Conservation (phyloP, 257 asterid species). For the Verbascum thapsus region DNA sequence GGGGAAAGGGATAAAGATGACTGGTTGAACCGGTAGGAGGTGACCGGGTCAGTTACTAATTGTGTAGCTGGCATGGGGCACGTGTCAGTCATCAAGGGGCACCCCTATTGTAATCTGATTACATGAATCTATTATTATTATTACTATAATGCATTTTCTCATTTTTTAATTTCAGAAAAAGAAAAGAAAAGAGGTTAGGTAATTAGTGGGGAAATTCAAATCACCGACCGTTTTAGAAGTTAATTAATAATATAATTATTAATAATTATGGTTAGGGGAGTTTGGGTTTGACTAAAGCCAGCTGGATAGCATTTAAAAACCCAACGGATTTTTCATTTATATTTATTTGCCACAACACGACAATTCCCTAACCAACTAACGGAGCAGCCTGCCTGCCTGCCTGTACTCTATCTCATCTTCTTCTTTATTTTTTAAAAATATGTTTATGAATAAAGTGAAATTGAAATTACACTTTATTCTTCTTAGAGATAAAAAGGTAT, state of each 20-base stretch:
- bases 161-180: no score
- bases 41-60: constrained; percentile 64
- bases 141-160: no score
- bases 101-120: constrained; percentile 43
- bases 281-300: constrained; percentile 54
- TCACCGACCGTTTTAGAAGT: constrained; percentile 92
- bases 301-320: constrained; percentile 61
- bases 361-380: no score
- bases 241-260: constrained; percentile 38
- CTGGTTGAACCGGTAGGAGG: constrained; percentile 50
- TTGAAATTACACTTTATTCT: no score
- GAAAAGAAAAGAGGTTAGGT: neutral
- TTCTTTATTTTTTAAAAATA: no score
- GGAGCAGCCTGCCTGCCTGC: no score
- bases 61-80: constrained; percentile 69
- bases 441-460: no score
- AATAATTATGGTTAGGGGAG: constrained; percentile 37
- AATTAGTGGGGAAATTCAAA: constrained; percentile 41
- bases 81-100: constrained; percentile 47
- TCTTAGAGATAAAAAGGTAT: no score
- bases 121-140: constrained; percentile 41
- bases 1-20: constrained; percentile 45
- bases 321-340: constrained; percentile 30
- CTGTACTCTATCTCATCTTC: no score
- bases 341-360: no score